These are phyloP conservation scores for Plenodomus biglobosus DNA, from an alignment of 2,329 filamentous ascomycete species.

Conservation along the genomic window DNA sequence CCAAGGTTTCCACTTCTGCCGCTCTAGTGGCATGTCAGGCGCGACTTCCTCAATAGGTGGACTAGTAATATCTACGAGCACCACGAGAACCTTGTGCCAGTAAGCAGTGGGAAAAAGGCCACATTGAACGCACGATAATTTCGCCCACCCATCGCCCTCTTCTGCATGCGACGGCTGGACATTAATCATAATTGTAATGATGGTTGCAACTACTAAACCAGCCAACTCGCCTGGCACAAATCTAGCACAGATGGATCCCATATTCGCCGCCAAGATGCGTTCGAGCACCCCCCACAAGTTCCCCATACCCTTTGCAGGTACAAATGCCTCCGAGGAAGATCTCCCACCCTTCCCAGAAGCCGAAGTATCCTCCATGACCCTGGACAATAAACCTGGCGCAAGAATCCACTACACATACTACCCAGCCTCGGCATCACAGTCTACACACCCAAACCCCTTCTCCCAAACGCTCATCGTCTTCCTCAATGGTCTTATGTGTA, in stretches of 20 bases:
- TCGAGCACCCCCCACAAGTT: constrained; percentile 9
- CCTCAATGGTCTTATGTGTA: constrained; percentile 49
- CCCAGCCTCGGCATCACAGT: constrained; percentile 27
- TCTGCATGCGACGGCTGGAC: too few relatives aligned
- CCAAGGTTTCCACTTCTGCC: constrained; percentile 6
- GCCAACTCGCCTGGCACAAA: constrained; percentile 19
- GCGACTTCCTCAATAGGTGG: constrained; percentile 12
- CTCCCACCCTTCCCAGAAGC: constrained; percentile 33
- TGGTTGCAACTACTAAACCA: constrained; percentile 8
- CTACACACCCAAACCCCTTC: constrained; percentile 33
- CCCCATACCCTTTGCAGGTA: constrained; percentile 14
- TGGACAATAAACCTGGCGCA: constrained; percentile 35
- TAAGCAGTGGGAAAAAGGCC: too few relatives aligned
- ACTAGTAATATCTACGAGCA: constrained; percentile 7
- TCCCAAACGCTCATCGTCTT: constrained; percentile 47
- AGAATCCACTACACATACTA: constrained; percentile 41
- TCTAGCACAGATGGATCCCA: constrained; percentile 6
- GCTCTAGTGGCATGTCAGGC: constrained; percentile 7
- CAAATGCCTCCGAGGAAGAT: constrained; percentile 31
- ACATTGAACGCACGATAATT: too few relatives aligned
- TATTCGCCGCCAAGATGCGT: constrained; percentile 6
- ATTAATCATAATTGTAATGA: background rate
- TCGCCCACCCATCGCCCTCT: too few relatives aligned
- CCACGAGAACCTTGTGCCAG: background rate
- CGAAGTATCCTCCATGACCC: constrained; percentile 29